A percentile compares a stretch with the other conserved stretches of the same genome.
phyloP scores from a whole-genome alignment of 2,329 filamentous ascomycete species.

The Penicillium sp. region DNA sequence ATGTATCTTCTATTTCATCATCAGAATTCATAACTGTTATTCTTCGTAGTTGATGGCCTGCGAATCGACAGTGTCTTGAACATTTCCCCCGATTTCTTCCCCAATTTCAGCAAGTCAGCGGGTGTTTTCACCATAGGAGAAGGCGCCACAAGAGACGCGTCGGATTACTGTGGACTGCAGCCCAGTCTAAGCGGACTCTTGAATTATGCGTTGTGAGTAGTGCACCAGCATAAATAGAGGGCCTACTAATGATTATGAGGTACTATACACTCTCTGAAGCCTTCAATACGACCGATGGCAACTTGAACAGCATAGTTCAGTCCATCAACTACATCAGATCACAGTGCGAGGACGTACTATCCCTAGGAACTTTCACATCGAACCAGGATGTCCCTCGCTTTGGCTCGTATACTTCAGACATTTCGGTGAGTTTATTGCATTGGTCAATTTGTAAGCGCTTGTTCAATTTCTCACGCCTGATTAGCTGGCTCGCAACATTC shows the following conservation, averaged over 20 bases:
- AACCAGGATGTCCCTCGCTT: slow-evolving; percentile 64
- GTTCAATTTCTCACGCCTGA: slow-evolving; percentile 6
- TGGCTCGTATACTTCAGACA: slow-evolving; percentile 49
- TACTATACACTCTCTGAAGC: slow-evolving; percentile 42
- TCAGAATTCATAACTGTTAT: background rate
- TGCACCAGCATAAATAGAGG: background rate
- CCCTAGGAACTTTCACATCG: slow-evolving; percentile 59
- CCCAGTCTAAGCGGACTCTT: slow-evolving; percentile 48
- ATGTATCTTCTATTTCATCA: background rate
- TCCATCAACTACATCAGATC: background rate
- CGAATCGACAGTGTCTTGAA: slow-evolving; percentile 56
- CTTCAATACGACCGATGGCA: slow-evolving; percentile 39
- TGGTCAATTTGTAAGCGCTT: background rate
- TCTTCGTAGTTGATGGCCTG: slow-evolving; percentile 50
- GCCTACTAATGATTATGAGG: slow-evolving; percentile 19
- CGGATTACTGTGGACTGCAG: slow-evolving; percentile 49
- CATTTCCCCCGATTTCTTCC: slow-evolving; percentile 49
- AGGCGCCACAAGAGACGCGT: slow-evolving; percentile 44
- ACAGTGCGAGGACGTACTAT: slow-evolving; percentile 41
- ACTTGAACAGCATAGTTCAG: slow-evolving; percentile 28
- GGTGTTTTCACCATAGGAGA: slow-evolving; percentile 54
- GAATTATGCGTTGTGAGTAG: slow-evolving; percentile 47
- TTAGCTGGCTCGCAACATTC: slow-evolving; percentile 61
- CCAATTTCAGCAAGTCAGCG: slow-evolving; percentile 41
- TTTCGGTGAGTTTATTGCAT: background rate